A percentile compares a stretch with the other conserved stretches of the same genome.
Conservation (phyloP, 805 yeast genomes). For the Pichia manshurica region DNA sequence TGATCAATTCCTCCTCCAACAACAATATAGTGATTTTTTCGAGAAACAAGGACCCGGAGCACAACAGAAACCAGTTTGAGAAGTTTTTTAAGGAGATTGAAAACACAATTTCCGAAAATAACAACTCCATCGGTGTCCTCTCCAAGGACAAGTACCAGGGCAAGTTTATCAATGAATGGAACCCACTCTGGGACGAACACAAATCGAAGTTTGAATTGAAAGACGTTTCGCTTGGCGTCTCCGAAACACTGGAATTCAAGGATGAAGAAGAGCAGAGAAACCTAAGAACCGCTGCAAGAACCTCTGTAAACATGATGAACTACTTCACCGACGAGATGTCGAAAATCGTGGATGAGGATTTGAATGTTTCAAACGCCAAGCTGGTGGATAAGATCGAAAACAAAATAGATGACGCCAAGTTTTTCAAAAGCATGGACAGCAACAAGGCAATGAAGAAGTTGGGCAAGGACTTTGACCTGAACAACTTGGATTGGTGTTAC, state of each 20-base stretch:
- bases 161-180: slow-evolving; percentile 81
- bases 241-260: slow-evolving; percentile 61
- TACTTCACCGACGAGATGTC: slow-evolving; percentile 85
- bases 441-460: slow-evolving; percentile 45
- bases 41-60: slow-evolving; percentile 76
- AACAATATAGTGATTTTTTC: slow-evolving; percentile 47
- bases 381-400: slow-evolving; percentile 72
- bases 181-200: slow-evolving; percentile 30
- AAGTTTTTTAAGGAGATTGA: slow-evolving; percentile 48
- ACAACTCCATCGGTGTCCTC: slow-evolving; percentile 56
- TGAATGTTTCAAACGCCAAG: slow-evolving; percentile 63
- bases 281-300: slow-evolving; percentile 65
- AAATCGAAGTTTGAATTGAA: slow-evolving; percentile 38
- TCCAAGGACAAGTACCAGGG: slow-evolving; percentile 77
- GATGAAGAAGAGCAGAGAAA: slow-evolving; percentile 71
- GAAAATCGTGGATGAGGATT: slow-evolving; percentile 79
- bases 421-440: slow-evolving; percentile 47
- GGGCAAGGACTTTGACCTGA: slow-evolving; percentile 68
- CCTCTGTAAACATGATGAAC: slow-evolving; percentile 75
- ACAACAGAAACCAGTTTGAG: slow-evolving; percentile 60
- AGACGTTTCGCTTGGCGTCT: slow-evolving; percentile 51
- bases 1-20: slow-evolving; percentile 34
- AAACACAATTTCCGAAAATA: slow-evolving; percentile 29
- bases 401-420: slow-evolving; percentile 73
- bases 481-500: slow-evolving; percentile 86